Percentiles rank a stretch among this genome's conserved stretches.
These are phyloP conservation scores for Populus nigra DNA, from an alignment of 345 rosid genomes.

Conservation along the genomic window DNA sequence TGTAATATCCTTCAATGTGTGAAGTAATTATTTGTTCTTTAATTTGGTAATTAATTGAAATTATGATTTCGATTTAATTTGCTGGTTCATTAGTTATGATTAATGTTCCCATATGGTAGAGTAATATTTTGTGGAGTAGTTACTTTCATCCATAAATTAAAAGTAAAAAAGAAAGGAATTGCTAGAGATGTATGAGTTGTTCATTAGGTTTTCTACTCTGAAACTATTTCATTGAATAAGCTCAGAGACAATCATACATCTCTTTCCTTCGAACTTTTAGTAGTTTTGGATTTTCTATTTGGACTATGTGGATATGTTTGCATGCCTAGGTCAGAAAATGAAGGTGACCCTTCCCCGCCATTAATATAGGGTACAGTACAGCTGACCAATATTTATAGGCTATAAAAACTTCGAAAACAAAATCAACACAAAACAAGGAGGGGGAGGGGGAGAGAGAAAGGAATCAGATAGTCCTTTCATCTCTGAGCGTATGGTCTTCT, in stretches of 20 bases:
- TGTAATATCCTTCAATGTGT: slow-evolving; percentile 6
- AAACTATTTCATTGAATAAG: slow-evolving; percentile 40
- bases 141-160: background rate
- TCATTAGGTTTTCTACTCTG: slow-evolving; percentile 11
- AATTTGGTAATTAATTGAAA: slow-evolving; percentile 26
- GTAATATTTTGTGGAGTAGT: background rate
- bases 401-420: slow-evolving; percentile 5
- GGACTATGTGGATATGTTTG: slow-evolving; percentile 44
- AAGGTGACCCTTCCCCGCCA: slow-evolving; percentile 24
- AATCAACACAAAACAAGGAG: background rate
- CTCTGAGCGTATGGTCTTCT: slow-evolving; percentile 8
- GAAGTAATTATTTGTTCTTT: slow-evolving; percentile 24
- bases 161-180: background rate
- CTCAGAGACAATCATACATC: slow-evolving; percentile 17
- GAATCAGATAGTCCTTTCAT: slow-evolving; percentile 16
- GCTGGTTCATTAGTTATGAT: background rate
- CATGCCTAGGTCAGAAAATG: slow-evolving; percentile 28
- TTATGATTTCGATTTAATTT: background rate
- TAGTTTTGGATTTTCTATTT: slow-evolving; percentile 47
- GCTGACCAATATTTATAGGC: slow-evolving; percentile 37
- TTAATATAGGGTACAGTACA: slow-evolving; percentile 23
- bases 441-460: slow-evolving; percentile 1
- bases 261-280: slow-evolving; percentile 21
- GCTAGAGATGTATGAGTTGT: background rate
- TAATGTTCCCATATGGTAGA: no score